Evolutionary conservation across 2,329 filamentous ascomycete species (phyloP).

Genomic region (Plenodomus tracheiphilus): DNA sequence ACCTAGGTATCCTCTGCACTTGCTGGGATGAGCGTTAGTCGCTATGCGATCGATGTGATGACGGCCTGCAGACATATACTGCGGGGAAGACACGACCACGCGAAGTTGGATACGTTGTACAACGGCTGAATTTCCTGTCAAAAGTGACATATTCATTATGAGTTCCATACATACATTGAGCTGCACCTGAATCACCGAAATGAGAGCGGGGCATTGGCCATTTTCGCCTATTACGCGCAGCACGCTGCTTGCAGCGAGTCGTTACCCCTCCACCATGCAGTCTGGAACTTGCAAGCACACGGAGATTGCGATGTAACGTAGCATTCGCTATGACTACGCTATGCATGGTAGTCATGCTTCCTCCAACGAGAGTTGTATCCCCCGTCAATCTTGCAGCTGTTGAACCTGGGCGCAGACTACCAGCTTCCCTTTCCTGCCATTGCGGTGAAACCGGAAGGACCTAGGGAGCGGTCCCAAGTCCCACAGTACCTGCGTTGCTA

Average conservation of each 20-base stretch:
- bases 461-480: neutral
- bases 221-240: neutral
- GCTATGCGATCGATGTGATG: neutral
- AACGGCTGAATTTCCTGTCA: too few species aligned
- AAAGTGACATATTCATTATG: too few species aligned
- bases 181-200: neutral
- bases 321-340: neutral
- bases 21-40: neutral
- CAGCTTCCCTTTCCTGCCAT: neutral
- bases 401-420: neutral
- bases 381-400: neutral
- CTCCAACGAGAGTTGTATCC: neutral
- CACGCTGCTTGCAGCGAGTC: slow-evolving; percentile 3
- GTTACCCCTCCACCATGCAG: neutral
- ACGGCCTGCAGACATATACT: neutral
- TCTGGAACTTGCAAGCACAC: neutral
- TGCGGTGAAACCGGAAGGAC: neutral
- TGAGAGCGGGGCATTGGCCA: neutral
- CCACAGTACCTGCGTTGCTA: slow-evolving; percentile 3
- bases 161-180: neutral
- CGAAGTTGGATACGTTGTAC: too few species aligned
- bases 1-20: neutral
- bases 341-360: neutral
- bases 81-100: neutral
- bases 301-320: slow-evolving; percentile 13